A percentile compares a stretch with the other conserved stretches of the same genome.
These are phyloP conservation scores for Saitozyma sp. DNA, from an alignment of 768 basidiomycete genomes.

Conservation along the genomic window DNA sequence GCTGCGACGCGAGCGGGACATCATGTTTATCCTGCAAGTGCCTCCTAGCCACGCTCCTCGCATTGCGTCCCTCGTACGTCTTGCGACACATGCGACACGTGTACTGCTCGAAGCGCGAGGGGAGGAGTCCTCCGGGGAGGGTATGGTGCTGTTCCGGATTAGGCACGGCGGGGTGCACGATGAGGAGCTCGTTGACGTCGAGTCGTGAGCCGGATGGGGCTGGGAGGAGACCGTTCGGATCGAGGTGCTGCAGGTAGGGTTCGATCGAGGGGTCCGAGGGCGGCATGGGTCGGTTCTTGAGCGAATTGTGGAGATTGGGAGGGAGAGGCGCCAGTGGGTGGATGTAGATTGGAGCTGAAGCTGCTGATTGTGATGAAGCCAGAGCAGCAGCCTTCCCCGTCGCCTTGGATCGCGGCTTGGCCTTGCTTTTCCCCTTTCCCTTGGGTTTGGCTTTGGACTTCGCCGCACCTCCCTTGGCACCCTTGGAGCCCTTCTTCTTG, in stretches of 20 bases:
- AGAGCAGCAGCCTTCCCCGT: background rate
- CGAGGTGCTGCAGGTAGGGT: constrained; percentile 6
- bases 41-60: constrained; percentile 54
- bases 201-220: constrained; percentile 26
- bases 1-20: constrained; percentile 53
- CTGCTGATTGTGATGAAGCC: background rate
- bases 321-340: background rate
- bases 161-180: background rate
- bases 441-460: no score
- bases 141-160: background rate
- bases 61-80: constrained; percentile 55
- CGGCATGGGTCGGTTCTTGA: constrained; percentile 1
- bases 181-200: constrained; percentile 36
- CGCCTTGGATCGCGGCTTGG: no score
- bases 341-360: background rate
- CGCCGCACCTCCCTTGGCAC: no score
- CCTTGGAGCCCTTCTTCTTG: no score
- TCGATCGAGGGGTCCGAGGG: background rate
- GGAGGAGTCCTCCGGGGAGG: background rate
- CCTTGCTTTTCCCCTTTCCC: no score
- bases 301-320: background rate
- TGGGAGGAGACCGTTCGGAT: constrained; percentile 15
- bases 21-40: constrained; percentile 56
- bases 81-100: constrained; percentile 52
- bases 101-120: constrained; percentile 39